Conservation (phyloP, 352 stramenopile genomes). For the Pythium myriotylum region DNA sequence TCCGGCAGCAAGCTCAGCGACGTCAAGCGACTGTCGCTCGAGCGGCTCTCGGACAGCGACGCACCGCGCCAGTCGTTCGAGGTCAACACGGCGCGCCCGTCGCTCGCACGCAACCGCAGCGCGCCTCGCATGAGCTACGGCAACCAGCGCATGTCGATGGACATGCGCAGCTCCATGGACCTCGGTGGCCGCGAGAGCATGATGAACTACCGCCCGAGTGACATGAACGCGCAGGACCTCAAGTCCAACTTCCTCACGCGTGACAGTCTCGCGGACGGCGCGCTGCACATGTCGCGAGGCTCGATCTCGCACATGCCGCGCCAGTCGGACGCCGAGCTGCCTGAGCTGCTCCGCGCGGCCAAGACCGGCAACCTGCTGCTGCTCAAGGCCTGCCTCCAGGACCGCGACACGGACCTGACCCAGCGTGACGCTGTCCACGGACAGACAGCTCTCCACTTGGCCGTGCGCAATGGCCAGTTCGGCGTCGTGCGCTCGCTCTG, state of each 20-base stretch:
- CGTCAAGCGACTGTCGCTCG: constrained; percentile 33
- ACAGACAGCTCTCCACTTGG: constrained; percentile 80
- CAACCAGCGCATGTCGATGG: constrained; percentile 11
- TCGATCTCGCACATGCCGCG: constrained; percentile 38
- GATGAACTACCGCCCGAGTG: constrained; percentile 71
- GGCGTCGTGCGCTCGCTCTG: constrained; percentile 73
- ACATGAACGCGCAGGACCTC: constrained; percentile 54
- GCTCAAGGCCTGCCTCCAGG: constrained; percentile 56
- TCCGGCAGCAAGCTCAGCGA: constrained; percentile 35
- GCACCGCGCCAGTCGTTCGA: constrained; percentile 33
- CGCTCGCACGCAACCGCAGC: constrained; percentile 11
- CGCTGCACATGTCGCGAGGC: constrained; percentile 2
- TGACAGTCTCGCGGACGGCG: constrained; percentile 49
- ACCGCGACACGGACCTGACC: constrained; percentile 58
- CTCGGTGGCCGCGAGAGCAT: constrained; percentile 56
- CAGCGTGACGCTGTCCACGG: constrained; percentile 72
- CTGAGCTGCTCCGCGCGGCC: constrained; percentile 61
- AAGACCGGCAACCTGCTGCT: constrained; percentile 67
- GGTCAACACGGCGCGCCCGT: constrained; percentile 26
- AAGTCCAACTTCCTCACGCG: constrained; percentile 47
- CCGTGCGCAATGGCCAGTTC: constrained; percentile 78
- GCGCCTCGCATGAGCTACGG: constrained; percentile 7
- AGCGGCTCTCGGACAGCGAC: constrained; percentile 26
- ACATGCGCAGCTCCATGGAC: constrained; percentile 22
- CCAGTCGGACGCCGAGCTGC: constrained; percentile 58